phyloP scores from a whole-genome alignment of 2,329 filamentous ascomycete genomes.

The Thelonectria rubi region DNA sequence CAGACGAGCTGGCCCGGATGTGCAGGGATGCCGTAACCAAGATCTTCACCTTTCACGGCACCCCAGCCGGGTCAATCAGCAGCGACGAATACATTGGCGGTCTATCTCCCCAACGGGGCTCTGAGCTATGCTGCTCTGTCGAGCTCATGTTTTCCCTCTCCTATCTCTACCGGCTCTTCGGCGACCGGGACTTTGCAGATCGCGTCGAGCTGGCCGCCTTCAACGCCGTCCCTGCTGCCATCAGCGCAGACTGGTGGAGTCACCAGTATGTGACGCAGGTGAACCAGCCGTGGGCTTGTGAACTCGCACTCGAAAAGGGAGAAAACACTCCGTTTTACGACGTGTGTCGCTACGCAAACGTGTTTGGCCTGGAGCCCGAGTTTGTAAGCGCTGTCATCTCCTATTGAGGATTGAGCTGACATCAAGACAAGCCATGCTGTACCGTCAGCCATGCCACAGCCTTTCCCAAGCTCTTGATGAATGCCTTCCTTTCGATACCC shows the following conservation, averaged over 20 bases:
- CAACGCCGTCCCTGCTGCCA: background rate
- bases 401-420: background rate
- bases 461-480: background rate
- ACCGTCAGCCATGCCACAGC: background rate
- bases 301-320: background rate
- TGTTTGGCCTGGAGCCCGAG: background rate
- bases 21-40: background rate
- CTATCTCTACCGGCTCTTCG: background rate
- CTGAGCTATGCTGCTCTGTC: background rate
- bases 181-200: background rate
- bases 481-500: background rate
- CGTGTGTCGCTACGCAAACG: background rate
- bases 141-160: background rate
- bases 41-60: background rate
- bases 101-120: background rate
- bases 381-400: background rate
- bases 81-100: background rate
- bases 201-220: background rate
- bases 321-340: background rate
- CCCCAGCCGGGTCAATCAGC: background rate
- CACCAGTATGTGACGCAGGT: conserved; percentile 3
- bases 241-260: background rate
- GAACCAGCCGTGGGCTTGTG: background rate
- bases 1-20: background rate
- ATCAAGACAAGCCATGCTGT: background rate